A percentile compares a stretch with the other conserved stretches of the same genome.
Conservation (phyloP, 768 basidiomycete species). For the Trichaptum fuscoviolaceum region DNA sequence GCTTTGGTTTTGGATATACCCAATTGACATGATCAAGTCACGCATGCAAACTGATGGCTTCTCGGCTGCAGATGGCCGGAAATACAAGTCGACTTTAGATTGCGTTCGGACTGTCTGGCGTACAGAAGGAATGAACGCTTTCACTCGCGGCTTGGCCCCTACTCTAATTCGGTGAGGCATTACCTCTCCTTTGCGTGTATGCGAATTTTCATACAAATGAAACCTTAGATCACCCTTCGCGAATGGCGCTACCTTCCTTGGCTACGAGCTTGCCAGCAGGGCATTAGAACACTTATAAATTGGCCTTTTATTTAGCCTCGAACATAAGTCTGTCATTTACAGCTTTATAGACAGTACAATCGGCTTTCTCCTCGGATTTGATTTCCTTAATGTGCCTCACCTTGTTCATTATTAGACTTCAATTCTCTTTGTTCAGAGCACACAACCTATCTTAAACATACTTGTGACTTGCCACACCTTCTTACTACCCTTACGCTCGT, state of each 20-base stretch:
- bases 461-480: no score
- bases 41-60: slow-evolving; percentile 95
- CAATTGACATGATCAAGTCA: slow-evolving; percentile 94
- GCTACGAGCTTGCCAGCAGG: slow-evolving; percentile 89
- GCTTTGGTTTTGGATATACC: slow-evolving; percentile 93
- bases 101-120: slow-evolving; percentile 81
- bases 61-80: slow-evolving; percentile 64
- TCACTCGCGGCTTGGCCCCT: slow-evolving; percentile 86
- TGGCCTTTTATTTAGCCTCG: background rate
- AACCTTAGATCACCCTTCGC: slow-evolving; percentile 83
- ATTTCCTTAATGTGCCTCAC: background rate
- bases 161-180: slow-evolving; percentile 78
- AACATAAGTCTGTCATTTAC: background rate
- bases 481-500: no score
- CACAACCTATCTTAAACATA: no score
- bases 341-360: background rate
- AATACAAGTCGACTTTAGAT: slow-evolving; percentile 78
- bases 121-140: slow-evolving; percentile 78
- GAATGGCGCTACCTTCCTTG: slow-evolving; percentile 95
- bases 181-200: slow-evolving; percentile 8
- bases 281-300: slow-evolving; percentile 4
- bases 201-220: slow-evolving; percentile 5
- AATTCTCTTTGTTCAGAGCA: background rate
- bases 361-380: background rate
- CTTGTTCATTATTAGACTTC: background rate